Evolutionary conservation across 1,139 yeast species (phyloP), one percentile per base, ranked within the genome.

Genomic region (Debaryomyces fabryi): DNA sequence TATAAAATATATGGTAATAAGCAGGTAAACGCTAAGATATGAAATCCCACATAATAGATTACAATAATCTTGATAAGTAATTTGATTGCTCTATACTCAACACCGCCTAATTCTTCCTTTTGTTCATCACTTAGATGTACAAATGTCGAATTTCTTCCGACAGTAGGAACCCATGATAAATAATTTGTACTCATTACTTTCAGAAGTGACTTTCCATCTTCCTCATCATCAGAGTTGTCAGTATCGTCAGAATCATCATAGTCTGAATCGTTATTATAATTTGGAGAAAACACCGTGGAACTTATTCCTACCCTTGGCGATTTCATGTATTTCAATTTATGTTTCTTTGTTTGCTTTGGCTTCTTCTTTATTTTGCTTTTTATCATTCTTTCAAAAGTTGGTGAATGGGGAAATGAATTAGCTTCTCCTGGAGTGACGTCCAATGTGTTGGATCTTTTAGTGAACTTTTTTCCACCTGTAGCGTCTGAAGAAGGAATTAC

Each of bases 61-160:
- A 84, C 64, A 21, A 93, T 70, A 42, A 93, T 81, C 57, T 80
- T 81, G 47, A 89, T 83, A 49, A 93, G 71, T 10, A 91, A 69
- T 60, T 90, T 90, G 48, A 88, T 79, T 0, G 99, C 91, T 44
- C 98, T 79, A 62, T 93, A 95, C 63, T 93, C 99, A 9, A 93
- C 97, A 47, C 99, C 99, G 30, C 99, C 99, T 40, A 93, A 70
- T 64, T 93, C 99, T 51, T 88, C 96, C 59, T 90, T 90, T 65
- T 95, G 98, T 21, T 81, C 86, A 25, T 85, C 90, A 2, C 88
- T 83, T 48, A 93, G 69, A 27, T 86, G 86, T 2, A 89, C 88
- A 72, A 93, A 93, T 0, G 92, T 88, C 1, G 99, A 93, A 66
- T 95, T 95, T 64, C 98, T 81, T n/a, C 97, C 99, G 42, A 95